phyloP scores from a whole-genome alignment of 371 early-diverging fungal species.

The Thermomucor indicae-seudaticae region DNA sequence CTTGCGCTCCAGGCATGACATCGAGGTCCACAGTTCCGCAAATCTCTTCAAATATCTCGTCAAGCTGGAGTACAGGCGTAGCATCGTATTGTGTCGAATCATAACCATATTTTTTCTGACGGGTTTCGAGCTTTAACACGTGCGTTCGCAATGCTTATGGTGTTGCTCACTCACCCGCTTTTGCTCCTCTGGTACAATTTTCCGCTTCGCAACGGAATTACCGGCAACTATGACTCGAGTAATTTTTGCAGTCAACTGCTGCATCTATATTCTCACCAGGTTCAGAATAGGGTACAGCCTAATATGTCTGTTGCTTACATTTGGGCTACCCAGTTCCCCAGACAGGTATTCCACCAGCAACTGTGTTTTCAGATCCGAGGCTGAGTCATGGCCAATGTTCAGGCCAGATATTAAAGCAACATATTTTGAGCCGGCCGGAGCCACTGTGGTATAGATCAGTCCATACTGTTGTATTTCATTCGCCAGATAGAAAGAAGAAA shows the following conservation, averaged over 20 bases:
- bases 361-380: slow-evolving; percentile 55
- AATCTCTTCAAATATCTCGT: slow-evolving; percentile 56
- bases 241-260: slow-evolving; percentile 38
- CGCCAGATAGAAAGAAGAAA: slow-evolving; percentile 1
- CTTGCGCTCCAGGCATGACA: slow-evolving; percentile 82
- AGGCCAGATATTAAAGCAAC: slow-evolving; percentile 85
- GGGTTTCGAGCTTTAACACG: background rate
- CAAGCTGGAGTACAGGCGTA: slow-evolving; percentile 45
- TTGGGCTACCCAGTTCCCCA: slow-evolving; percentile 68
- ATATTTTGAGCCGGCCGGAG: slow-evolving; percentile 40
- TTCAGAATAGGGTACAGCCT: background rate
- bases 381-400: slow-evolving; percentile 48
- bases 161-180: slow-evolving; percentile 22
- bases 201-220: slow-evolving; percentile 53
- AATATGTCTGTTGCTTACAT: no score
- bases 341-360: slow-evolving; percentile 74
- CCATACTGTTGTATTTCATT: no score
- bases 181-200: slow-evolving; percentile 26
- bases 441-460: no score
- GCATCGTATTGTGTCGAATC: slow-evolving; percentile 44
- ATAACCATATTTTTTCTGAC: slow-evolving; percentile 56
- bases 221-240: slow-evolving; percentile 74
- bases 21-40: slow-evolving; percentile 63
- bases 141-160: background rate
- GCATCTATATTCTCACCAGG: background rate